Percentiles rank a stretch among this genome's conserved stretches.
Conservation (phyloP, 371 early-diverging fungal genomes). For the Batkoa obscura region DNA sequence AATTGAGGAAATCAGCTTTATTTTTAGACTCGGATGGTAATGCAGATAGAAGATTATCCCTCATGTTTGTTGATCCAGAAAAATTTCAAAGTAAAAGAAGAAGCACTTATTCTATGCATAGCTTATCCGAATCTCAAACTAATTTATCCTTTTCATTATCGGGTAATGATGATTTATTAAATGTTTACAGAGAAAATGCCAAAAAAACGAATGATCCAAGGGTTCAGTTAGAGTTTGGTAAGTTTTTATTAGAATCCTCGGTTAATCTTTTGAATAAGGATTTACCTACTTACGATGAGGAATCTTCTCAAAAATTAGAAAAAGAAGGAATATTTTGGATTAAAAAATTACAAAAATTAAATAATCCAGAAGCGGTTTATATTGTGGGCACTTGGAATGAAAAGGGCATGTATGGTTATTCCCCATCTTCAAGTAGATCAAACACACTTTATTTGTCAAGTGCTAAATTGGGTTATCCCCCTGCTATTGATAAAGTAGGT, state of each 20-base stretch:
- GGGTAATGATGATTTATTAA: neutral
- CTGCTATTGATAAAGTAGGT: conserved; percentile 19
- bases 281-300: neutral
- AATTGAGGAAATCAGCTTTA: neutral
- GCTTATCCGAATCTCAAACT: neutral
- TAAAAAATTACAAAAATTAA: conserved; percentile 36
- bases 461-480: conserved; percentile 18
- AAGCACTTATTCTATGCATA: too few species aligned
- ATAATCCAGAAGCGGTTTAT: conserved; percentile 45
- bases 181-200: conserved; percentile 32
- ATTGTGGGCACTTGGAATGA: conserved; percentile 49
- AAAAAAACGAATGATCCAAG: conserved; percentile 9
- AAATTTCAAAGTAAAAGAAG: neutral
- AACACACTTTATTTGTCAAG: conserved; percentile 16
- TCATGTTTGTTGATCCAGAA: neutral
- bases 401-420: conserved; percentile 28
- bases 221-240: conserved; percentile 5
- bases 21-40: conserved; percentile 1
- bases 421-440: conserved; percentile 25
- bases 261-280: neutral
- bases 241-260: neutral
- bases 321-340: conserved; percentile 33
- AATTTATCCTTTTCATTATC: neutral
- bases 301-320: neutral
- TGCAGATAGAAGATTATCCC: neutral